Evolutionary conservation across 345 rosid species (phyloP).

Genomic region (Kandelia obovata): DNA sequence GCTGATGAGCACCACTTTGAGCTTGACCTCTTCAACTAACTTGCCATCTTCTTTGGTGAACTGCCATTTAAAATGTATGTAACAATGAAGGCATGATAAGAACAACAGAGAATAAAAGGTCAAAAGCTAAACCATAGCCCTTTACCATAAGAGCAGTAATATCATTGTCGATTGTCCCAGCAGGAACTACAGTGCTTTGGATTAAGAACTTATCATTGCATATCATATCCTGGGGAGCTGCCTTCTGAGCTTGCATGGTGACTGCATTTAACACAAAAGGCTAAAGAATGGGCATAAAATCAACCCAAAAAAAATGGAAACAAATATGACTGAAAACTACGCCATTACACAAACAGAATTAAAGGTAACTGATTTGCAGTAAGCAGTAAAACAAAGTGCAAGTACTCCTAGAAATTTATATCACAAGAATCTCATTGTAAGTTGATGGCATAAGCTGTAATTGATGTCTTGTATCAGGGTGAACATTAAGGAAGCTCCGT

Average conservation of each 20-base stretch:
- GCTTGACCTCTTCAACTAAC: conserved; percentile 78
- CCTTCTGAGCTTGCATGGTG: conserved; percentile 86
- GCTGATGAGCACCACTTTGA: conserved; percentile 60
- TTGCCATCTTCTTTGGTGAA: conserved; percentile 60
- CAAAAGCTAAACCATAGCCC: conserved; percentile 11
- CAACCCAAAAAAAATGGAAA: not conserved
- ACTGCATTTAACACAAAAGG: conserved; percentile 42
- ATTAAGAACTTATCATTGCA: conserved; percentile 98
- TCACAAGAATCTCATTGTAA: too few species aligned
- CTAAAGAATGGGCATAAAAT: not conserved
- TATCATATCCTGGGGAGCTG: conserved; percentile 61
- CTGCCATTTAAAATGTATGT: conserved; percentile 33
- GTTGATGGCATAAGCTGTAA: too few species aligned
- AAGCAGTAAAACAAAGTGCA: not conserved
- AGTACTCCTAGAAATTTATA: too few species aligned
- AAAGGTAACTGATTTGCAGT: not conserved
- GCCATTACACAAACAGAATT: not conserved
- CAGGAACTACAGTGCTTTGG: conserved; percentile 72
- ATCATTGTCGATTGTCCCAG: conserved; percentile 64
- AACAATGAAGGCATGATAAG: too few species aligned
- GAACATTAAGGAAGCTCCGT: too few species aligned
- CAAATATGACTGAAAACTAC: too few species aligned
- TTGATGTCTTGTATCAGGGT: too few species aligned
- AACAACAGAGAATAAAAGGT: conserved; percentile 14
- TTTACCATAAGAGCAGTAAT: conserved; percentile 61